A percentile compares a stretch with the other conserved stretches of the same genome.
phyloP scores from a whole-genome alignment of 768 basidiomycete genomes.

The Phlegmacium glaucopus region DNA sequence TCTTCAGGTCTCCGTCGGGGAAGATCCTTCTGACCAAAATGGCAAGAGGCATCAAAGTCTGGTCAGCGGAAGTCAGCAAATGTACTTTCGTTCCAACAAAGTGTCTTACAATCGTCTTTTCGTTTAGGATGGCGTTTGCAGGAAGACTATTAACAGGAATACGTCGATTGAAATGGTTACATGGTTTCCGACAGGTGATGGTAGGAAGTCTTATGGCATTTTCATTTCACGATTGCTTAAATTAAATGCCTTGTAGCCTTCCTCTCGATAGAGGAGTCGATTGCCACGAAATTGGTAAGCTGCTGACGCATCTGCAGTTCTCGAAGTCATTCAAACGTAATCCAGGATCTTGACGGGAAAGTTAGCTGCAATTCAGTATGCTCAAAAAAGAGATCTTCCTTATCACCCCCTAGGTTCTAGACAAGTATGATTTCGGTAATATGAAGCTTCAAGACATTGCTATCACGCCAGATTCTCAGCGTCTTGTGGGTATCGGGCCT shows the following conservation, averaged over 20 bases:
- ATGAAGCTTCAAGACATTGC: conserved; percentile 71
- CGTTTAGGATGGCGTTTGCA: conserved; percentile 63
- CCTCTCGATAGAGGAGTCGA: conserved; percentile 65
- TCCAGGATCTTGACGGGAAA: conserved; percentile 57
- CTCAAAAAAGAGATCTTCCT: neutral
- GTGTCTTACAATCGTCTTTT: neutral
- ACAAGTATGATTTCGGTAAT: conserved; percentile 53
- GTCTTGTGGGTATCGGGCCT: conserved; percentile 67
- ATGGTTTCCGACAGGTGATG: conserved; percentile 65
- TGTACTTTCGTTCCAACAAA: neutral
- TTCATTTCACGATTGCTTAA: neutral
- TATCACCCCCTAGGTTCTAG: conserved; percentile 40
- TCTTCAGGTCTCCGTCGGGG: conserved; percentile 60
- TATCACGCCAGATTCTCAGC: conserved; percentile 60
- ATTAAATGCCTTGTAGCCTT: conserved; percentile 43
- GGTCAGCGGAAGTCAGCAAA: conserved; percentile 57
- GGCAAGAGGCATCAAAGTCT: conserved; percentile 62
- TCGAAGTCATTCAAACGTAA: neutral
- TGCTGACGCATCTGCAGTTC: neutral
- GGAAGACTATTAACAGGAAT: conserved; percentile 57
- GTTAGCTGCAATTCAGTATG: conserved; percentile 20
- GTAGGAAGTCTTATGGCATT: conserved; percentile 30
- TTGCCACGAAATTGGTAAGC: conserved; percentile 57
- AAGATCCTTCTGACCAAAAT: conserved; percentile 62
- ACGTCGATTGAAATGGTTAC: conserved; percentile 57